Conservation (phyloP, 192 early-diverging fungal genomes). For the Coemansia sp. region DNA sequence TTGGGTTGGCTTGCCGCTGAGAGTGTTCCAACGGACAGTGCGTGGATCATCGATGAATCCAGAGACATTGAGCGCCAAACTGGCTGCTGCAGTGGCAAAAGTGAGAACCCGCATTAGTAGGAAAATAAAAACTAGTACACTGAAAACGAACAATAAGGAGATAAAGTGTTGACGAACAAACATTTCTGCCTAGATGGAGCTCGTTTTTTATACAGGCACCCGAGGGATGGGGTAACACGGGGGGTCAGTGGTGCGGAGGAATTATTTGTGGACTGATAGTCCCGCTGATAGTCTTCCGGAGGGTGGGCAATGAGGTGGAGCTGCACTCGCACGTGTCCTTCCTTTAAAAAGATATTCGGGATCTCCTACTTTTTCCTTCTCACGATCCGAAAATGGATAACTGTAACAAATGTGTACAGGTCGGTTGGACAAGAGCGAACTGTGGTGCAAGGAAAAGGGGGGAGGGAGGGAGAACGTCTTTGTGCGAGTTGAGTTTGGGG, state of each 20-base stretch:
- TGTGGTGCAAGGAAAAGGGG: not conserved
- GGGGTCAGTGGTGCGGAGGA: not conserved
- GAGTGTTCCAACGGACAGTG: conserved; percentile 32
- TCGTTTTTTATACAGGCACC: not conserved
- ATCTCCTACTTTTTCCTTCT: not conserved
- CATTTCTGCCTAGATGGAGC: not conserved
- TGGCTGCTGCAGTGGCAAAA: not conserved
- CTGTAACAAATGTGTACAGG: not conserved
- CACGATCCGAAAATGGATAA: not conserved
- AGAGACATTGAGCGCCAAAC: not conserved
- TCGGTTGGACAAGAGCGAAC: not conserved
- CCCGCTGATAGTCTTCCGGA: not conserved
- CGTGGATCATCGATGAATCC: conserved; percentile 16
- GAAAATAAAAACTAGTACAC: not conserved
- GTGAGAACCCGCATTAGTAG: conserved; percentile 5
- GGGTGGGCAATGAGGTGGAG: not conserved
- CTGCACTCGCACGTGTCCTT: not conserved
- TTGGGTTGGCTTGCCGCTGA: conserved; percentile 26
- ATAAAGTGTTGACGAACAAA: not conserved
- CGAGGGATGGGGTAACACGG: not conserved
- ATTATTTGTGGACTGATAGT: not conserved
- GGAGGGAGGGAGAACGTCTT: not conserved
- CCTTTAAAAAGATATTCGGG: not conserved
- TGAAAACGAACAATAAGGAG: not conserved
- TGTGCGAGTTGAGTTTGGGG: not conserved